Conservation (phyloP, 768 basidiomycete species). For the Butyriboletus loyo region DNA sequence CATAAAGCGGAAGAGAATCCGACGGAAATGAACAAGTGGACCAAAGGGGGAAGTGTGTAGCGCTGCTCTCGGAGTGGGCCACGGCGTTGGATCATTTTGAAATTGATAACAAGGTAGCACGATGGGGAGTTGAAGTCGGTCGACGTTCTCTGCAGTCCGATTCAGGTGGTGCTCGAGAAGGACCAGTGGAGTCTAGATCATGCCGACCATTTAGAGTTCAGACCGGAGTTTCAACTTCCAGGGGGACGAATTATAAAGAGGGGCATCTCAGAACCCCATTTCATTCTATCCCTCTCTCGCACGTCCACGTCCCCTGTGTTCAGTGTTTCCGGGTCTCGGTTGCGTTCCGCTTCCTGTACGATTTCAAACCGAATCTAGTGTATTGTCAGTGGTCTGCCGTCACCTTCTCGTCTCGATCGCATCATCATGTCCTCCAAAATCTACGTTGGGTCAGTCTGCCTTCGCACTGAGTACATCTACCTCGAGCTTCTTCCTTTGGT, state of each 20-base stretch:
- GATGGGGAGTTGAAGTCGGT: conserved; percentile 3
- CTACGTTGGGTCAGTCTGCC: conserved; percentile 91
- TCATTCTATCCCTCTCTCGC: conserved; percentile 38
- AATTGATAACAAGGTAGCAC: conserved; percentile 23
- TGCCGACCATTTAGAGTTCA: conserved; percentile 27
- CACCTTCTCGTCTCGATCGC: conserved; percentile 19
- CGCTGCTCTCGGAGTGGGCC: neutral
- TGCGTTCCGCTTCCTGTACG: conserved; percentile 54
- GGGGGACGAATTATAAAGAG: conserved; percentile 42
- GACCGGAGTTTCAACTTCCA: conserved; percentile 49
- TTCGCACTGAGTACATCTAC: conserved; percentile 44
- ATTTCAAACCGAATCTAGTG: conserved; percentile 47
- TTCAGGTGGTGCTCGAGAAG: too few species aligned
- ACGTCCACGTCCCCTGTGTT: conserved; percentile 48
- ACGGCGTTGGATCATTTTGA: conserved; percentile 20
- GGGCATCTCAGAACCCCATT: conserved; percentile 30
- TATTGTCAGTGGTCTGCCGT: conserved; percentile 39
- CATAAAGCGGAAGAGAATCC: neutral
- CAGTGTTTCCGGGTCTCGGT: conserved; percentile 53
- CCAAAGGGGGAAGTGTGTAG: conserved; percentile 5
- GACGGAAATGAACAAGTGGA: conserved; percentile 15
- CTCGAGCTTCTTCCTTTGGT: conserved; percentile 44
- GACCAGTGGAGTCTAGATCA: conserved; percentile 24
- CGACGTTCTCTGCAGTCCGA: neutral
- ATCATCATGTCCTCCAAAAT: conserved; percentile 67